Conservation (phyloP, 257 asterid genomes). For the Capsicum pubescens region DNA sequence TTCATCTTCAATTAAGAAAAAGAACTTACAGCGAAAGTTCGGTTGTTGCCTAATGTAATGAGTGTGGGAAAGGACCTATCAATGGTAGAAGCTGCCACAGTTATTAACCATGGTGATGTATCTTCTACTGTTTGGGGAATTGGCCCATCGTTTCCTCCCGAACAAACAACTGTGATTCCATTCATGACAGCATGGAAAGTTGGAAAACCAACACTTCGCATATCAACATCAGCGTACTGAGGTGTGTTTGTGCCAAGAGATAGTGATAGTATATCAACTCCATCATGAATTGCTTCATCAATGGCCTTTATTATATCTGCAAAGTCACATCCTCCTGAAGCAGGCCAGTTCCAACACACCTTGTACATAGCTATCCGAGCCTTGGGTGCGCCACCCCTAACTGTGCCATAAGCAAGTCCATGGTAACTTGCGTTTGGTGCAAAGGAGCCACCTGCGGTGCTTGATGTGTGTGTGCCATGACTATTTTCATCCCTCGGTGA, state of each 20-base stretch:
- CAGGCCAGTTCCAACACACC: conserved; percentile 30
- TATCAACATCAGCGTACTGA: conserved; percentile 37
- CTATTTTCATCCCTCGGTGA: conserved; percentile 44
- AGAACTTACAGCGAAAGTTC: conserved; percentile 28
- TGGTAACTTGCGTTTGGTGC: conserved; percentile 25
- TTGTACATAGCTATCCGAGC: conserved; percentile 51
- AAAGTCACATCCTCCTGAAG: conserved; percentile 10
- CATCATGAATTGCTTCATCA: conserved; percentile 50
- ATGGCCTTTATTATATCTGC: conserved; percentile 44
- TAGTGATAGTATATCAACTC: conserved; percentile 48
- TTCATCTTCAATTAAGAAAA: background rate
- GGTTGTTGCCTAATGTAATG: conserved; percentile 39
- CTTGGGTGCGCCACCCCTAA: conserved; percentile 48
- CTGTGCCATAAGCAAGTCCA: conserved; percentile 42
- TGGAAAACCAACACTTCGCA: conserved; percentile 32
- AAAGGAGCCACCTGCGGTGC: conserved; percentile 38
- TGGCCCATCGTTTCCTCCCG: background rate
- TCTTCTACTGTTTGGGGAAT: too few relatives aligned
- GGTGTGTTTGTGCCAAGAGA: conserved; percentile 28
- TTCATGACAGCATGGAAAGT: conserved; percentile 44
- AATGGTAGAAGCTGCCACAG: conserved; percentile 44
- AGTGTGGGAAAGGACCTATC: conserved; percentile 46
- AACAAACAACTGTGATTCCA: conserved; percentile 40
- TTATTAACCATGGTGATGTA: conserved; percentile 48
- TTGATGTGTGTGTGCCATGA: conserved; percentile 46